phyloP scores from a whole-genome alignment of 2,329 filamentous ascomycete genomes.

The Ophiosphaerella narmari region DNA sequence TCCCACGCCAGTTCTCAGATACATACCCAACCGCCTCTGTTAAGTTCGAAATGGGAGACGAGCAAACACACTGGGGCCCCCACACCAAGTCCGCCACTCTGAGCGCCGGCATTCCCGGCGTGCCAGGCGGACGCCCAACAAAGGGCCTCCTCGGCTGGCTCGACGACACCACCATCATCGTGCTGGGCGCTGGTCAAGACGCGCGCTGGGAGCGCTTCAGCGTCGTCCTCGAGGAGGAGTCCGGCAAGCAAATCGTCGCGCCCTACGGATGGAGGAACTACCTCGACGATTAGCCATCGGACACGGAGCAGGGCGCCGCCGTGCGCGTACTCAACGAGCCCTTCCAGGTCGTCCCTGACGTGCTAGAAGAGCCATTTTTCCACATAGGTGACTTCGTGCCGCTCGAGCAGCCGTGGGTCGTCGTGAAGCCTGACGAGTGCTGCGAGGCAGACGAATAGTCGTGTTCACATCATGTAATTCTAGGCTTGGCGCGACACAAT shows the following conservation, averaged over 20 bases:
- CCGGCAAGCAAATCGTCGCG: constrained; percentile 68
- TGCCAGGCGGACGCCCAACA: constrained; percentile 63
- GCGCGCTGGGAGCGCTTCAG: constrained; percentile 85
- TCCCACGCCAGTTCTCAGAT: constrained; percentile 88
- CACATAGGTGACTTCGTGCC: too few relatives aligned
- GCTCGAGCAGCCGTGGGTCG: too few relatives aligned
- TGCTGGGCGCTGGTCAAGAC: constrained; percentile 79
- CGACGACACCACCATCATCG: constrained; percentile 71
- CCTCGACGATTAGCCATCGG: constrained; percentile 48
- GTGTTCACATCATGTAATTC: too few relatives aligned
- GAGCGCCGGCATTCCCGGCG: constrained; percentile 56
- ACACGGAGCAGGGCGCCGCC: not conserved
- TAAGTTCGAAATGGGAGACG: constrained; percentile 83
- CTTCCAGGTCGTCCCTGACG: too few relatives aligned
- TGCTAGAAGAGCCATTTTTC: too few relatives aligned
- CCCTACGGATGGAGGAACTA: constrained; percentile 84
- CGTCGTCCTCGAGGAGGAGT: constrained; percentile 52
- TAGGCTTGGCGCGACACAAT: too few relatives aligned
- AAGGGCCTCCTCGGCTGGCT: constrained; percentile 90
- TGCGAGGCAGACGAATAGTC: too few relatives aligned
- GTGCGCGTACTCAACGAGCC: too few relatives aligned
- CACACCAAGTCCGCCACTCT: constrained; percentile 41
- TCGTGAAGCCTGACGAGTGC: too few relatives aligned
- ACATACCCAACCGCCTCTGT: constrained; percentile 82
- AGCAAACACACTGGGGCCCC: constrained; percentile 51